Conservation (phyloP, 371 early-diverging fungal genomes). For the Massospora cicadina region DNA sequence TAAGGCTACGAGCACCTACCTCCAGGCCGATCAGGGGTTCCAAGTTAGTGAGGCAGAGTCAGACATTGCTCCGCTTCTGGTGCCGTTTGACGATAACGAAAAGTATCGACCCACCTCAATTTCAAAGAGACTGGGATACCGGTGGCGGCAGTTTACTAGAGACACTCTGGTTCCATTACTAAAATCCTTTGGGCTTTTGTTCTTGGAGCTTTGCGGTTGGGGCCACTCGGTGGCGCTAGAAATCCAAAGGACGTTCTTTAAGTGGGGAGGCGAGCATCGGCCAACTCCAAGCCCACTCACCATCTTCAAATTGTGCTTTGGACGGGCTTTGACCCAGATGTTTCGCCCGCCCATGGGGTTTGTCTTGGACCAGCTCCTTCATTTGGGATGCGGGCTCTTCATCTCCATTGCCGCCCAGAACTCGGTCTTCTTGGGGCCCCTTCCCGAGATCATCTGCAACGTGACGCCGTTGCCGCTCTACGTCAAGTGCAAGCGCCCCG, state of each 20-base stretch:
- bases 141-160: not conserved
- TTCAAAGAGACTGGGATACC: too few species aligned
- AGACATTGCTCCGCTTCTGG: not conserved
- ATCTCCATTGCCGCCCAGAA: slow-evolving; percentile 15
- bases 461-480: slow-evolving; percentile 6
- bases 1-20: not conserved
- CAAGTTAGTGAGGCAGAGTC: not conserved
- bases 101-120: not conserved
- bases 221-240: not conserved
- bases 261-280: slow-evolving; percentile 10
- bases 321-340: slow-evolving; percentile 24
- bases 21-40: not conserved
- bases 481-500: slow-evolving; percentile 5
- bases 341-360: slow-evolving; percentile 24
- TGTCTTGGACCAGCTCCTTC: slow-evolving; percentile 28
- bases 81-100: not conserved
- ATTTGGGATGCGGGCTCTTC: slow-evolving; percentile 27
- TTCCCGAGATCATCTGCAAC: slow-evolving; percentile 9
- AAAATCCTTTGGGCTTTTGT: not conserved
- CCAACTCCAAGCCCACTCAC: slow-evolving; percentile 19
- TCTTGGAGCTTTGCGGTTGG: slow-evolving; percentile 6
- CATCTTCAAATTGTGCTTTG: slow-evolving; percentile 20
- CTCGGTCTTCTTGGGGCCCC: slow-evolving; percentile 10
- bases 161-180: not conserved
- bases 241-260: not conserved